Percentiles rank a stretch among this genome's conserved stretches.
Evolutionary conservation across 208 protist genomes (phyloP).

Genomic region (Vickermania ingenoplastis): DNA sequence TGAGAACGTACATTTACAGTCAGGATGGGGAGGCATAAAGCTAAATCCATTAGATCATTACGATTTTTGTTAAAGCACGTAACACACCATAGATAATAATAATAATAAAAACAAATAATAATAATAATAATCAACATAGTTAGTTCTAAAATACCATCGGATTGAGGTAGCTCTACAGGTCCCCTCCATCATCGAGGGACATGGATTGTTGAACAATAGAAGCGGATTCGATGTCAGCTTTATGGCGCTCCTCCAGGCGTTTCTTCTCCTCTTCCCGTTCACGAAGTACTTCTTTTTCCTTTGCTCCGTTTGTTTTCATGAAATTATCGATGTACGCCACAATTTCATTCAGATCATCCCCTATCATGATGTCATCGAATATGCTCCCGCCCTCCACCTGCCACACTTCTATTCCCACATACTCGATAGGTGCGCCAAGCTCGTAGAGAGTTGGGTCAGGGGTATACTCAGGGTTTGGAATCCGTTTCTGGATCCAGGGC

Average conservation of each 20-base stretch:
- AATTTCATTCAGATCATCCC: constrained; percentile 82
- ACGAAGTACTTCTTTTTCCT: constrained; percentile 6
- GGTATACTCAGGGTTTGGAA: constrained; percentile 89
- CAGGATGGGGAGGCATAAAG: no score
- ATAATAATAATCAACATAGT: no score
- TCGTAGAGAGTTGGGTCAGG: constrained; percentile 67
- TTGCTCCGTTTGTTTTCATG: constrained; percentile 6
- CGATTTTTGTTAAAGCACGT: no score
- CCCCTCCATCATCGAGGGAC: not conserved
- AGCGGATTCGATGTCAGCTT: constrained; percentile 7
- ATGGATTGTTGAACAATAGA: not conserved
- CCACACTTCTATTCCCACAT: constrained; percentile 93
- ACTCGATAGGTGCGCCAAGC: constrained; percentile 39
- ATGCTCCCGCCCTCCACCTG: constrained; percentile 93
- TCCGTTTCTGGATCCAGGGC: constrained; percentile 74
- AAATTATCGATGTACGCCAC: constrained; percentile 8
- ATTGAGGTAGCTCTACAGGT: not conserved
- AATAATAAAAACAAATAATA: no score
- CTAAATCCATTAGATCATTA: no score
- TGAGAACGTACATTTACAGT: no score
- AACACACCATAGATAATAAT: no score
- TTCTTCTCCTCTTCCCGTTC: constrained; percentile 6
- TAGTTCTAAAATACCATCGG: no score
- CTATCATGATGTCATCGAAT: constrained; percentile 94
- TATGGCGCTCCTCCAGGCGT: constrained; percentile 2